Base-by-base conservation (phyloP, 2,329 filamentous ascomycete genomes). In the Boeremia exigua region DNA sequence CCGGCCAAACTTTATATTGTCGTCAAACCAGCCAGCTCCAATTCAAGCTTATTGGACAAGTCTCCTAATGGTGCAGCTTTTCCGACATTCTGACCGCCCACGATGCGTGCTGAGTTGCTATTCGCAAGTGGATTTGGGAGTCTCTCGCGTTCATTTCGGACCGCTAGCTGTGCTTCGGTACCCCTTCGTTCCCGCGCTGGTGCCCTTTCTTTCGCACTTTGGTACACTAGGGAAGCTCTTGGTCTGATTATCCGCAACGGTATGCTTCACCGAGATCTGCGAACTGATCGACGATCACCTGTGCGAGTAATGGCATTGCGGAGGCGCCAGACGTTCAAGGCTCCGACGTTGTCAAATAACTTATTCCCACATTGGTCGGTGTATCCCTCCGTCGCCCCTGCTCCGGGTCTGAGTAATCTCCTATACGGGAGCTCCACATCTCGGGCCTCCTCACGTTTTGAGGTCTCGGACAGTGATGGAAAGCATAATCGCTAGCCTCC, bases 61-160 rank as follows among this genome's bases (percentile, higher is more conserved):
- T n/a, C 27, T 42, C 60, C 67, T 34, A 62, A 34, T 36, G 69
- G 55, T 42, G 44, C 50, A 71, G 17, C 27, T 34, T 48, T 61
- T 69, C 69, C 40, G 25, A 45, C 8, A n/a, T 34, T 28, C 30
- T 40, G 40, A 15, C 34, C 40, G 46, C 19, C 46, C 34, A 55
- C 17, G 6, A 30, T 32, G 28, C 12, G 30, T 17, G 50, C 12
- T n/a, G 36, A 3, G 15, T 30, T 19, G 36, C 10, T 9, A 25
- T 9, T 19, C n/a, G 19, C 10, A 48, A 14, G 38, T 23, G 30
- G 12, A 14, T 28, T 7, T 17, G 39, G 23, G 27, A 15, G 12
- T 39, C 9, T 36, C 17, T 9, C 38, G 33, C 6, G 9, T 33
- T 38, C 45, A 33, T 7, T 32, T 49, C 39, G 33, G 46, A 45